These are phyloP conservation scores for Quercus phellos DNA, from an alignment of 331 rosid genomes.

Conservation along the genomic window DNA sequence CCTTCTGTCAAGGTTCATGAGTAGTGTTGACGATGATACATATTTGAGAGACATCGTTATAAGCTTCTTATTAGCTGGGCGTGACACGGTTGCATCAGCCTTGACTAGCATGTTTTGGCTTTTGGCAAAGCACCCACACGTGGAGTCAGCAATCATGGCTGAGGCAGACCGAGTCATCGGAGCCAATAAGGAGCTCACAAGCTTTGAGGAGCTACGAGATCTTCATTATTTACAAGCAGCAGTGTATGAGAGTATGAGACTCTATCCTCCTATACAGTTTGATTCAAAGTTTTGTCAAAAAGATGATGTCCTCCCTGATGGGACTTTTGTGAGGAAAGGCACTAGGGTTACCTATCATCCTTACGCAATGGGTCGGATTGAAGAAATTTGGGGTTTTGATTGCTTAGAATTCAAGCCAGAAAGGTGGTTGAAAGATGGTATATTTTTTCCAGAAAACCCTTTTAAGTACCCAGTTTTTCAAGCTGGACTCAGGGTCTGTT, in stretches of 20 bases:
- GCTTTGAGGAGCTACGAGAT: slow-evolving; percentile 38
- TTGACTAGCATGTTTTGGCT: slow-evolving; percentile 77
- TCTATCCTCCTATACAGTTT: slow-evolving; percentile 69
- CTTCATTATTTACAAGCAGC: slow-evolving; percentile 62
- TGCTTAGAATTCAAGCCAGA: slow-evolving; percentile 58
- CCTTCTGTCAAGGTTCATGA: slow-evolving; percentile 66
- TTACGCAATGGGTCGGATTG: slow-evolving; percentile 69
- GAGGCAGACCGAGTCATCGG: slow-evolving; percentile 58
- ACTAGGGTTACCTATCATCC: slow-evolving; percentile 84
- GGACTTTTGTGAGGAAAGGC: slow-evolving; percentile 51
- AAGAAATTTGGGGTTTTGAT: slow-evolving; percentile 63
- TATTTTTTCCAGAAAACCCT: slow-evolving; percentile 32
- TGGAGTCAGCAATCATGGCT: slow-evolving; percentile 20
- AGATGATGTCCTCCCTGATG: slow-evolving; percentile 69
- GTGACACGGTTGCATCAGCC: slow-evolving; percentile 74
- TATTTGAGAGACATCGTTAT: slow-evolving; percentile 61
- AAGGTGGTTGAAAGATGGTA: slow-evolving; percentile 53
- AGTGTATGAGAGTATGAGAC: slow-evolving; percentile 61
- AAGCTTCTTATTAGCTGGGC: slow-evolving; percentile 69
- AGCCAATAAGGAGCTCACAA: not conserved
- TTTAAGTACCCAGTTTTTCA: slow-evolving; percentile 70
- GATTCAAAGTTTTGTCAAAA: slow-evolving; percentile 62
- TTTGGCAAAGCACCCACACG: slow-evolving; percentile 40
- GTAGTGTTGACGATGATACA: slow-evolving; percentile 39
- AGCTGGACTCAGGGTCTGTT: slow-evolving; percentile 66